Evolutionary conservation across 805 yeast genomes (phyloP).

Genomic region (Cyberlindnera bimundalis): DNA sequence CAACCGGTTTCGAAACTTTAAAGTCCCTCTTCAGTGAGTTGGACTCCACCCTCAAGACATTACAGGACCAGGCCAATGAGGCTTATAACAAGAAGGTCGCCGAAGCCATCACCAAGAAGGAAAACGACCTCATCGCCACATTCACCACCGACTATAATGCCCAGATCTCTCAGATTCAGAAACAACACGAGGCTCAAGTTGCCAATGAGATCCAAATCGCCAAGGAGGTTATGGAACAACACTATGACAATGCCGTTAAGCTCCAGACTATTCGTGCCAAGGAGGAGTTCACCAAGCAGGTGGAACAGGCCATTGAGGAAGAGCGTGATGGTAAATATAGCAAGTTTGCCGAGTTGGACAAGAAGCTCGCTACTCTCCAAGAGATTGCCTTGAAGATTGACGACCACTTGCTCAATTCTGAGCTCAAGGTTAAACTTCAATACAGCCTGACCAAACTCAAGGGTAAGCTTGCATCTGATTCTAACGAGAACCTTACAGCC

Average conservation of each 20-base stretch:
- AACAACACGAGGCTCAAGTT: constrained; percentile 55
- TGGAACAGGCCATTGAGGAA: constrained; percentile 55
- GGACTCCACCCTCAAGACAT: constrained; percentile 21
- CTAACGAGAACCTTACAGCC: constrained; percentile 33
- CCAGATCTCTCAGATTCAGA: constrained; percentile 59
- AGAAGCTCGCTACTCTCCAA: constrained; percentile 53
- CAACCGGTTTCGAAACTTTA: constrained; percentile 14
- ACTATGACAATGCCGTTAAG: constrained; percentile 70
- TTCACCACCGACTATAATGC: constrained; percentile 58
- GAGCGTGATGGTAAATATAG: constrained; percentile 81
- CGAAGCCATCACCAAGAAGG: constrained; percentile 33
- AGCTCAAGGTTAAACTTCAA: constrained; percentile 39
- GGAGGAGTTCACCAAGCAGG: constrained; percentile 56
- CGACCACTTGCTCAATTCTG: constrained; percentile 35
- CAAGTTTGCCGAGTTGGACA: constrained; percentile 56
- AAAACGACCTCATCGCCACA: constrained; percentile 54
- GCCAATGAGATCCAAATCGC: constrained; percentile 64
- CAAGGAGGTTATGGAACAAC: constrained; percentile 57
- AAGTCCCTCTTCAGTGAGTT: constrained; percentile 16
- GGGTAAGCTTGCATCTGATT: constrained; percentile 36
- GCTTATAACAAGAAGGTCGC: constrained; percentile 18
- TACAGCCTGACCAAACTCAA: constrained; percentile 42
- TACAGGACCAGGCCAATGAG: constrained; percentile 14
- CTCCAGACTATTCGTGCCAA: constrained; percentile 67
- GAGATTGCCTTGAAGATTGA: constrained; percentile 44